Conservation (phyloP, 1,284 basidiomycete genomes). For the Puccinia hordei region DNA sequence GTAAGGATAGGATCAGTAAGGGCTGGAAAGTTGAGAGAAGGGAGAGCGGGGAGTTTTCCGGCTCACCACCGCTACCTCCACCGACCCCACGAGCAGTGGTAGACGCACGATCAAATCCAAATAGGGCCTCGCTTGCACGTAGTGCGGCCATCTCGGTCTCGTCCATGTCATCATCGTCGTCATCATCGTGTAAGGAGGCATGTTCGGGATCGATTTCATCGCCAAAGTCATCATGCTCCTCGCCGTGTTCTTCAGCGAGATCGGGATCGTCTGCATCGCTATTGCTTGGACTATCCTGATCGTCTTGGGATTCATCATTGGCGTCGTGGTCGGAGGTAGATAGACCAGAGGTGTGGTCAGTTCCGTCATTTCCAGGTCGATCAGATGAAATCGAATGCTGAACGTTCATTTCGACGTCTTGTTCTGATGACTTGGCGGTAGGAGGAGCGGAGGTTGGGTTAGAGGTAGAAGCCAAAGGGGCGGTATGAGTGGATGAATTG, state of each 20-base stretch:
- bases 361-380: conserved; percentile 19
- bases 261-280: conserved; percentile 43
- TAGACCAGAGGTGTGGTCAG: conserved; percentile 17
- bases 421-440: conserved; percentile 35
- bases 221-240: conserved; percentile 45
- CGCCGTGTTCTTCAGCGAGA: conserved; percentile 28
- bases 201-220: conserved; percentile 49
- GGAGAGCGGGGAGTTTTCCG: conserved; percentile 40
- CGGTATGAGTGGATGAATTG: conserved; percentile 20
- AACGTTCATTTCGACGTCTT: conserved; percentile 47
- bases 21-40: conserved; percentile 10
- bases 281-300: conserved; percentile 35
- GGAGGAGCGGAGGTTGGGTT: conserved; percentile 18
- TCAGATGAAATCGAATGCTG: conserved; percentile 36
- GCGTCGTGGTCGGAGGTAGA: conserved; percentile 27
- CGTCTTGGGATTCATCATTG: conserved; percentile 46
- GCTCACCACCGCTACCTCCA: conserved; percentile 46
- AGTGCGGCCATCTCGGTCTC: conserved; percentile 49
- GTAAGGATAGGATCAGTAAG: conserved; percentile 12
- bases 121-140: conserved; percentile 45
- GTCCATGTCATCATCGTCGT: conserved; percentile 51
- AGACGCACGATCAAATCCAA: conserved; percentile 51
- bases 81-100: conserved; percentile 38
- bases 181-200: conserved; percentile 48
- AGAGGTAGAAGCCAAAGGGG: conserved; percentile 40